A percentile compares a stretch with the other conserved stretches of the same genome.
Evolutionary conservation across 2,329 filamentous ascomycete genomes (phyloP).

Genomic region (Aureobasidium melanogenum): DNA sequence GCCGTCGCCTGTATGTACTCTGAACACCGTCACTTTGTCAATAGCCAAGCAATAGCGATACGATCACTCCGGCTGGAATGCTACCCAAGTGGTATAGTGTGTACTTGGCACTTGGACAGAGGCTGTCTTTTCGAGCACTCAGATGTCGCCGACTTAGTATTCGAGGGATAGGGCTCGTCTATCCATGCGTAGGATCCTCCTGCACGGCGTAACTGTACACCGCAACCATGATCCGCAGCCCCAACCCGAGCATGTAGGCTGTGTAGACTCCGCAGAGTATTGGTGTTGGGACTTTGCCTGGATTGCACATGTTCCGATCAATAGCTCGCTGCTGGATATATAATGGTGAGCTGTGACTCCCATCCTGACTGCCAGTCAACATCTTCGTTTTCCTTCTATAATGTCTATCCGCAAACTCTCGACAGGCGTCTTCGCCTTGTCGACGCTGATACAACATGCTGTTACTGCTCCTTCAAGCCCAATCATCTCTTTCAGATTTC

Average conservation of each 20-base stretch:
- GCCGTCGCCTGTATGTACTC: background rate
- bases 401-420: conserved; percentile 7
- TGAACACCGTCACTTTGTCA: background rate
- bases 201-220: background rate
- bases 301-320: background rate
- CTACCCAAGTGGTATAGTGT: background rate
- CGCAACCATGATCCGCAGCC: conserved; percentile 4
- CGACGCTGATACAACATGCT: conserved; percentile 3
- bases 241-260: background rate
- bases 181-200: background rate
- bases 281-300: background rate
- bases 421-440: conserved; percentile 7
- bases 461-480: background rate
- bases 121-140: background rate
- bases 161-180: background rate
- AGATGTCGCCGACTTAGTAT: background rate
- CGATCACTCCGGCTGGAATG: background rate
- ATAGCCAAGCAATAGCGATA: background rate
- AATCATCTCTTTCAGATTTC: conserved; percentile 1
- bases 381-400: background rate
- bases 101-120: background rate
- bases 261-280: background rate
- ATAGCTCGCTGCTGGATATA: background rate
- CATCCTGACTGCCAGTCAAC: background rate
- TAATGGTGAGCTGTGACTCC: background rate